phyloP scores from a whole-genome alignment of 441 rosid genomes.

The Cnidoscolus chayamansa region DNA sequence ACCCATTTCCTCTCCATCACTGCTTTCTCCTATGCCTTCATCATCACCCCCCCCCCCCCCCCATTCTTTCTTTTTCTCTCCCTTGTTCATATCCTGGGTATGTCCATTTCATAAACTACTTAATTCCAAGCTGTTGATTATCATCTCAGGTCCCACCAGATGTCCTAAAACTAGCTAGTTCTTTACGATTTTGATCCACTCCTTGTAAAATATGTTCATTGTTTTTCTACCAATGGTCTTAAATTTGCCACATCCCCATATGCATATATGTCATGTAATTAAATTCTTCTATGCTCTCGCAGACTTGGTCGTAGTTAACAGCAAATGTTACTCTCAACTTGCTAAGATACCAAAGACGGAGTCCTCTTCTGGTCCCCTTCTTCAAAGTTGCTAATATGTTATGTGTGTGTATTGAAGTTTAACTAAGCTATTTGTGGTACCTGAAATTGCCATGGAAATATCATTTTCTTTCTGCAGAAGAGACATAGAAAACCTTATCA shows the following conservation, averaged over 20 bases:
- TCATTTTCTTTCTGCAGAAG: slow-evolving; percentile 29
- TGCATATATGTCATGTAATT: too few species aligned
- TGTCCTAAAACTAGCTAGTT: background rate
- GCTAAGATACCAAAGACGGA: too few species aligned
- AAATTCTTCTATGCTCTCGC: too few species aligned
- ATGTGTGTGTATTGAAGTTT: background rate
- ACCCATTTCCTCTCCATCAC: background rate
- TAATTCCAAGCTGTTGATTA: background rate
- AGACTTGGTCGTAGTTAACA: too few species aligned
- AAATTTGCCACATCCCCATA: slow-evolving; percentile 22
- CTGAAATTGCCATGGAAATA: slow-evolving; percentile 28
- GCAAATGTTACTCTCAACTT: too few species aligned
- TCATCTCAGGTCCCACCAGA: slow-evolving; percentile 7
- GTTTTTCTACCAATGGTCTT: slow-evolving; percentile 14
- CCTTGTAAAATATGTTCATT: background rate
- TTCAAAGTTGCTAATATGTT: too few species aligned
- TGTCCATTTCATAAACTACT: background rate
- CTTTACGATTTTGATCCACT: too few species aligned
- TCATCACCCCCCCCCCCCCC: background rate
- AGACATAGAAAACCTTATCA: slow-evolving; percentile 21
- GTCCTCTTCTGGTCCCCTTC: too few species aligned
- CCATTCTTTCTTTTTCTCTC: too few species aligned
- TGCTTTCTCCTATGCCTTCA: background rate
- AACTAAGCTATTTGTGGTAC: background rate
- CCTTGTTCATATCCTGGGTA: too few species aligned